Base-by-base conservation (phyloP, 345 rosid genomes). In the Corchorus capsularis region DNA sequence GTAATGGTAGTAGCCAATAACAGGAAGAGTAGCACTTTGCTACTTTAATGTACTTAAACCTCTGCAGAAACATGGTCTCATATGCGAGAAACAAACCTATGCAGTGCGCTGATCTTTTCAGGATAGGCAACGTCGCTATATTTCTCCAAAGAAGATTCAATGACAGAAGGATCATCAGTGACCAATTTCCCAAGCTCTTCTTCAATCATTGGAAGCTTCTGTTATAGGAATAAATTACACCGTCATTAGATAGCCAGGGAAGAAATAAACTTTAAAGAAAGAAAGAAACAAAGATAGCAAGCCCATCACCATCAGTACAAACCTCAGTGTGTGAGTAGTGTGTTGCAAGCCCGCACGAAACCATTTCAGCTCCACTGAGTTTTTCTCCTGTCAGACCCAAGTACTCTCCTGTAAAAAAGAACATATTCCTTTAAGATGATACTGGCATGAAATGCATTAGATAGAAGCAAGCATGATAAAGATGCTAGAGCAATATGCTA, bases 81-180 rank as follows among this genome's bases (percentile, higher is more conserved):
- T 41, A 61, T 59, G 35, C 32, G 60, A 71, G 68, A 61, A 79
- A 83, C 83, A 78, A 78, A 96, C 98, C 94, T 90, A 85, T 87
- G 85, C 71, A 93, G 34, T 69, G 89, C 91, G 84, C 98, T 90
- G 57, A 72, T 83, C 77, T 87, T 77, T 78, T 90, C 95, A 61
- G 92, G 97, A 83, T 75, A 83, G 67, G 83, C 85, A 75, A 82
- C 74, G 74, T 93, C 97, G 49, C 87, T 68, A 70, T 87, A 88
- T 74, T 89, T 89, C 82, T 89, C 97, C 70, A 92, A 78, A 67
- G 82, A 60, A 73, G 89, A 57, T 79, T 90, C 98, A 77, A 96
- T 81, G 77, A 89, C 94, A 55, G 98, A 93, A 80, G 94, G 97
- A 84, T 93, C 97, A 83, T 93, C 95, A 5, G 98, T 92, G 73